Evolutionary conservation across 768 basidiomycete genomes (phyloP).

Genomic region (Tricholoma bakamatsutake): DNA sequence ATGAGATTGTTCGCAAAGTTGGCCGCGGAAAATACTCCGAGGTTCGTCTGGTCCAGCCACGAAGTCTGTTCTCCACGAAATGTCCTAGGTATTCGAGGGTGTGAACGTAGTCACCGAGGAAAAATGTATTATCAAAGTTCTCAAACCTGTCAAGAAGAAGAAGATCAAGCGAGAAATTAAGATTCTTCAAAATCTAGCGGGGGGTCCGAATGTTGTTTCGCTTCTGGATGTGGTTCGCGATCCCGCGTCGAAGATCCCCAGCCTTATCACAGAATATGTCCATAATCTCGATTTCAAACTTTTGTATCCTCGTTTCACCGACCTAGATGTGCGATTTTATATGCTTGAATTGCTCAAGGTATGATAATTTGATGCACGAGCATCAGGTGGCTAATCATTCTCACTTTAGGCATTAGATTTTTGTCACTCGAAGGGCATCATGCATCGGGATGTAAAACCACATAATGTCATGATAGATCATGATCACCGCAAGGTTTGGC

Average conservation of each 20-base stretch:
- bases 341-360: slow-evolving; percentile 96
- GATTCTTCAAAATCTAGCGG: slow-evolving; percentile 93
- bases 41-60: slow-evolving; percentile 36
- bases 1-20: slow-evolving; percentile 96
- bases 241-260: slow-evolving; percentile 93
- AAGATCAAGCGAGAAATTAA: slow-evolving; percentile 99
- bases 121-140: slow-evolving; percentile 97
- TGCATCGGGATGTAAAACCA: slow-evolving; percentile 98
- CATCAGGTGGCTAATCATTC: slow-evolving; percentile 7
- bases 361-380: slow-evolving; percentile 7
- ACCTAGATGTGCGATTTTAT: slow-evolving; percentile 94
- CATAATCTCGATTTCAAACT: slow-evolving; percentile 98
- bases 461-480: slow-evolving; percentile 99
- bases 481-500: slow-evolving; percentile 81
- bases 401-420: slow-evolving; percentile 79
- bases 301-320: slow-evolving; percentile 91
- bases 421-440: slow-evolving; percentile 98
- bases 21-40: slow-evolving; percentile 95
- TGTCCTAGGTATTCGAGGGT: slow-evolving; percentile 79
- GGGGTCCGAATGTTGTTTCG: slow-evolving; percentile 92
- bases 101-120: slow-evolving; percentile 86
- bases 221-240: slow-evolving; percentile 95
- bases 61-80: slow-evolving; percentile 8
- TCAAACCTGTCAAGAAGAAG: slow-evolving; percentile 99
- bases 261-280: slow-evolving; percentile 95